phyloP scores from a whole-genome alignment of 257 asterid species.

The Solanum rostratum region DNA sequence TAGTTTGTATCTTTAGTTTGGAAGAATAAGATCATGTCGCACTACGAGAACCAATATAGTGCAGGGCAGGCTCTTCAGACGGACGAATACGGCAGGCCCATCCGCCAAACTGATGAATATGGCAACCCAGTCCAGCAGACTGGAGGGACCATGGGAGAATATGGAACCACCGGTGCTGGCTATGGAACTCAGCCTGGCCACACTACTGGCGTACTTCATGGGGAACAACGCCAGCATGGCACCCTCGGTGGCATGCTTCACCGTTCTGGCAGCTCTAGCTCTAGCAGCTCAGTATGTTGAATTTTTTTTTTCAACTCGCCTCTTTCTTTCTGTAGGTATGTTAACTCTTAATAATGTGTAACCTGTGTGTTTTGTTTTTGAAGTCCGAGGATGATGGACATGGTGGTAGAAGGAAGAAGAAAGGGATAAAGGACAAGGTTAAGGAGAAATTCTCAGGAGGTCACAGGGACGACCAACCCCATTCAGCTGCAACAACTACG shows the following conservation, averaged over 20 bases:
- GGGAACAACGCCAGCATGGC: slow-evolving; percentile 8
- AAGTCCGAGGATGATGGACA: slow-evolving; percentile 38
- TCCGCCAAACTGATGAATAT: slow-evolving; percentile 22
- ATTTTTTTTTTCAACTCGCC: not conserved
- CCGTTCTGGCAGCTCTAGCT: slow-evolving; percentile 39
- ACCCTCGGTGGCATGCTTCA: slow-evolving; percentile 22
- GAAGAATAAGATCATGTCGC: not conserved
- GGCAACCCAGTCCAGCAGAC: slow-evolving; percentile 18
- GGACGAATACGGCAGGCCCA: slow-evolving; percentile 61
- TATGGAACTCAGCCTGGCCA: not conserved
- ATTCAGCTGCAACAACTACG: not conserved
- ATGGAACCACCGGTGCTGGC: slow-evolving; percentile 15
- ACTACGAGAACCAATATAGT: slow-evolving; percentile 4
- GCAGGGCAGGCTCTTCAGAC: slow-evolving; percentile 14
- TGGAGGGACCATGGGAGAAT: slow-evolving; percentile 17
- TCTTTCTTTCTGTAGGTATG: not conserved
- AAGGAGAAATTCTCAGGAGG: slow-evolving; percentile 42
- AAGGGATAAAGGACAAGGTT: slow-evolving; percentile 27
- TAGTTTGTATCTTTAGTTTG: not conserved
- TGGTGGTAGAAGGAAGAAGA: slow-evolving; percentile 39
- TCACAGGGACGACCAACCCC: slow-evolving; percentile 20
- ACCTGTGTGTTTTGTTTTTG: not conserved
- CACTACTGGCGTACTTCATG: slow-evolving; percentile 3
- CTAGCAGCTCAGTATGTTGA: slow-evolving; percentile 28
- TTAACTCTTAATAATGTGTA: not conserved